Conservation (phyloP, 176 grass and related monocot species). For the Oryza glaberrima region DNA sequence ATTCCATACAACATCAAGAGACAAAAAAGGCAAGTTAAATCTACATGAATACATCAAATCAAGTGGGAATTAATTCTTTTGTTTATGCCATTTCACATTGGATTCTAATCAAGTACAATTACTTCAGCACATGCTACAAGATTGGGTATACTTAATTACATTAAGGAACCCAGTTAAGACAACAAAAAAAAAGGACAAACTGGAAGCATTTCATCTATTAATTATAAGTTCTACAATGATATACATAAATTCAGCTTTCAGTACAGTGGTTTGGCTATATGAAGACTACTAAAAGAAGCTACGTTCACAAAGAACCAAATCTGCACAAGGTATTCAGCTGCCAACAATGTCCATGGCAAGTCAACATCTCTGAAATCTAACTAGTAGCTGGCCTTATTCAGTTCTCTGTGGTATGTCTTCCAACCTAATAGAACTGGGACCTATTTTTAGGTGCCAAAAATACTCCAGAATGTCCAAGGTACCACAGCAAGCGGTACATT, state of each 20-base stretch:
- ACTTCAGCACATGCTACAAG: neutral
- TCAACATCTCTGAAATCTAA: constrained; percentile 48
- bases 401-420: constrained; percentile 39
- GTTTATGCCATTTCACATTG: neutral
- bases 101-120: too few relatives aligned
- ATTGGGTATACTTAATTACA: too few relatives aligned
- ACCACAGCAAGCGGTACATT: constrained; percentile 10
- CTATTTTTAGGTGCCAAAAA: constrained; percentile 50
- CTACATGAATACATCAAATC: neutral
- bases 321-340: constrained; percentile 45
- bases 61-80: neutral
- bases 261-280: constrained; percentile 36
- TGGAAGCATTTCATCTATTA: constrained; percentile 42
- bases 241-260: constrained; percentile 47
- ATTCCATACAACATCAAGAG: too few relatives aligned
- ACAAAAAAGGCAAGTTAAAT: too few relatives aligned
- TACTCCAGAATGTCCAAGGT: constrained; percentile 47
- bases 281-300: constrained; percentile 43
- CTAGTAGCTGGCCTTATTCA: constrained; percentile 52
- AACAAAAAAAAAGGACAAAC: constrained; percentile 7
- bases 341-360: constrained; percentile 42
- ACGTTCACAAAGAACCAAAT: constrained; percentile 52
- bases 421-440: constrained; percentile 51
- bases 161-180: neutral
- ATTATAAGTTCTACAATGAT: constrained; percentile 42